Base-by-base conservation (phyloP, 2,329 filamentous ascomycete species). In the Penicillium sp. region DNA sequence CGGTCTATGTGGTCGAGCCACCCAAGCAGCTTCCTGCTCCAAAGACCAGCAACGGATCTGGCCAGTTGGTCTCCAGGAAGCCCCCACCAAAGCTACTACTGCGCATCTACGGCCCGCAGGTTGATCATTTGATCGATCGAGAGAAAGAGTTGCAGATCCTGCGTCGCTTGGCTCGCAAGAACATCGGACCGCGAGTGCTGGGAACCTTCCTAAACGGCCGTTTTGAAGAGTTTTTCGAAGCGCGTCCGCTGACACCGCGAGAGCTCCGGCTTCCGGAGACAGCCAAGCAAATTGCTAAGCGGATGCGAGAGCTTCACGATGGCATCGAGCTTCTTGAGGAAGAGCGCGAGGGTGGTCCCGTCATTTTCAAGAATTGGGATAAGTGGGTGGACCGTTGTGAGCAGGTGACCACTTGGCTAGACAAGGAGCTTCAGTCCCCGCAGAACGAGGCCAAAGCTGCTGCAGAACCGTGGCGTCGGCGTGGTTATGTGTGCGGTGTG, bases 231-330 rank as follows among this genome's bases (percentile, higher is more conserved):
- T 98, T 88, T 72, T 90, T 97, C 73, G 87, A 96, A 71, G 92
- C 95, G 0, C 86, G 86, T 39, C 88, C 95, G 0, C 83, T 99
- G 43, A 94, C 88, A 0, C 83, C 89, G 0, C 81, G 85, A 27
- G 90, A 96, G 65, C 78, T 99, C 47, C 88, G 91, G 39, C 86
- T 91, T 35, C 85, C 91, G 0, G 90, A 92, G 51, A 97, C 91
- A 0, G 96, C 90, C 36, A 90, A 86, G 70, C 91, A 96, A 72
- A 99, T 99, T 70, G 94, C 95, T 13, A 98, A 98, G 81, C 90
- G 95, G 52, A 96, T 99, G 92, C 85, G 93, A 62, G 95, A 99
- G 75, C 83, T 99, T 37, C 95, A 99, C 69, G 91, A 96, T 54
- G 95, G 95, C 0, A 89, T 99, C 61, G 92, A 97, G 31, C 81